Evolutionary conservation across 441 rosid species (phyloP).

Genomic region (Croton laevigatus): DNA sequence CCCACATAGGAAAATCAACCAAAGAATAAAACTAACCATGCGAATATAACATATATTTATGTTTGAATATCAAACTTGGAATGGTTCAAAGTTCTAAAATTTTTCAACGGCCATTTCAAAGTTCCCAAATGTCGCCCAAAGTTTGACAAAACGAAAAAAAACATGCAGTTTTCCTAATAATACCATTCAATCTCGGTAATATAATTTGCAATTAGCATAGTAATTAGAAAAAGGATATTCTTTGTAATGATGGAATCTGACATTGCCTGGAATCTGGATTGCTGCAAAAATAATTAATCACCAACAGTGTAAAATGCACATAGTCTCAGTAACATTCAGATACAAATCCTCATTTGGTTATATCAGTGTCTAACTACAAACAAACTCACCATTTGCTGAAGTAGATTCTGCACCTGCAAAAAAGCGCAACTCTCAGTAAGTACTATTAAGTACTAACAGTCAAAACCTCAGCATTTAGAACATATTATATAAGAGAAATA

Average conservation of each 20-base stretch:
- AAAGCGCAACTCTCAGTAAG: slow-evolving; percentile 18
- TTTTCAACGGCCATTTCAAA: background rate
- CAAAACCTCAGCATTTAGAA: slow-evolving; percentile 11
- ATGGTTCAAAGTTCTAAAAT: background rate
- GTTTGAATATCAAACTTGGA: no score
- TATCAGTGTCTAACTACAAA: background rate
- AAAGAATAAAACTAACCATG: background rate
- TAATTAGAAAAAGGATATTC: slow-evolving; percentile 57
- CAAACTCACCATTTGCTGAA: slow-evolving; percentile 70
- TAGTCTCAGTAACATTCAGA: slow-evolving; percentile 5
- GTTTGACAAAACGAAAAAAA: no score
- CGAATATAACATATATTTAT: background rate
- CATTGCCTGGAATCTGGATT: slow-evolving; percentile 79
- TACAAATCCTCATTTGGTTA: slow-evolving; percentile 4
- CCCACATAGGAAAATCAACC: no score
- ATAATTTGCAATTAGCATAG: background rate
- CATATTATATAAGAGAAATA: background rate
- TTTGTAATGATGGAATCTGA: slow-evolving; percentile 63
- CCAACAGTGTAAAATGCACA: slow-evolving; percentile 8
- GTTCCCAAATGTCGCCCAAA: background rate
- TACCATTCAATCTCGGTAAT: slow-evolving; percentile 1
- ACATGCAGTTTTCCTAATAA: background rate
- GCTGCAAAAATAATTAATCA: slow-evolving; percentile 45
- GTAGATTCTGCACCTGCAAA: slow-evolving; percentile 69
- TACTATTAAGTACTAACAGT: slow-evolving; percentile 7